Base-by-base conservation (phyloP, 352 stramenopile species). In the Phytophthora vignae region DNA sequence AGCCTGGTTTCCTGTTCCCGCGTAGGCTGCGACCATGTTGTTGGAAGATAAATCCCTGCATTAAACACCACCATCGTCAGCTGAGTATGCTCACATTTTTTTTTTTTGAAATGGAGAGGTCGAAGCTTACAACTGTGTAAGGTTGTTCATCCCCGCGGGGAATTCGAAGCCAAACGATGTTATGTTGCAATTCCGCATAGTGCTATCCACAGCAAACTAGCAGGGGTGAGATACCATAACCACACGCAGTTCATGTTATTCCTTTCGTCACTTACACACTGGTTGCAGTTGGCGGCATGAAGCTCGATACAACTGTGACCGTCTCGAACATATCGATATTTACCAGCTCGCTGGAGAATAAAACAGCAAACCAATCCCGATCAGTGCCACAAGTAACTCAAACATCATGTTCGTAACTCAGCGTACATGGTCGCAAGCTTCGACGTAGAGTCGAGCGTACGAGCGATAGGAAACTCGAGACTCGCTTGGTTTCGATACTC, bases 31-130 rank as follows among this genome's bases (percentile, higher is more conserved):
- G 6, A 44, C 50, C 22, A 88, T 58, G n/a, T 77, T 67, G 56
- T 85, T 86, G 12, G 54, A 44, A 9, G 75, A 83, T 17, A 88
- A 22, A 71, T 86, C 76, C n/a, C 81, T 88, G 66, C 4, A 2
- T 12, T 40, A 15, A 72, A 55, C 58, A 10, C 1, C 42, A 21
- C 9, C 14, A 9, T 21, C 42, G 40, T 48, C 4, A 48, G 42
- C 42, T 49, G 42, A 49, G 8, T 49, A 6, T 44, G 29, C 36
- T 11, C 2, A 44, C 14, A 49, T n/a, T n/a, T n/a, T 10, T 11
- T 22, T n/a, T 21, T 49, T n/a, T n/a, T 1, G 42, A 38, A 56
- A 8, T 21, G 14, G 36, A 33, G 22, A 6, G 15, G 46, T 8
- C 3, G 27, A 42, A 4, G 11, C 77, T 19, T 79, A 87, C 76